phyloP scores from a whole-genome alignment of 176 grass and related monocot species.

The Pontederia paniculata region DNA sequence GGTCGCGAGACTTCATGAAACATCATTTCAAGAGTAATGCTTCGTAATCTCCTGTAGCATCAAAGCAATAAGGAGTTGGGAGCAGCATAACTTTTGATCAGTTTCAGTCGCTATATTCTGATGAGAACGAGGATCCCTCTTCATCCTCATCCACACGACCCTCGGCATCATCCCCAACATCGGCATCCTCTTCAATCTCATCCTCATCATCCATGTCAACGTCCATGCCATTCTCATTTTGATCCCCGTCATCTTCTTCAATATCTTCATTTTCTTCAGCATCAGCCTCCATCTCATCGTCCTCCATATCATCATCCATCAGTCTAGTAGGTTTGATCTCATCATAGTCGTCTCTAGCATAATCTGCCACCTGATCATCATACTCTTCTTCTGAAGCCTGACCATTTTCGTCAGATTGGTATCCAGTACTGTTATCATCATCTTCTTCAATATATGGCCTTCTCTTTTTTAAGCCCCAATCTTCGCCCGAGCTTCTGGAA shows the following conservation, averaged over 20 bases:
- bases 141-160: slow-evolving; percentile 38
- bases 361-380: slow-evolving; percentile 34
- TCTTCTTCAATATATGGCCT: slow-evolving; percentile 42
- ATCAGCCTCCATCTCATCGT: slow-evolving; percentile 37
- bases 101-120: slow-evolving; percentile 56
- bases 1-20: too few relatives aligned
- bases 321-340: slow-evolving; percentile 21
- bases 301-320: slow-evolving; percentile 33
- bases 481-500: slow-evolving; percentile 71
- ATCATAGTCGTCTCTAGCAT: slow-evolving; percentile 29
- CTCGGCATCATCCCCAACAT: slow-evolving; percentile 40
- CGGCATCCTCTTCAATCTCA: slow-evolving; percentile 26
- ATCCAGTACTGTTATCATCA: slow-evolving; percentile 29
- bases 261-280: slow-evolving; percentile 22
- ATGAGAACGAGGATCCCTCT: slow-evolving; percentile 27
- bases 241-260: slow-evolving; percentile 40
- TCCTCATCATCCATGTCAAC: slow-evolving; percentile 43
- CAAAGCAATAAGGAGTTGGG: too few relatives aligned
- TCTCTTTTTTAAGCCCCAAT: slow-evolving; percentile 57
- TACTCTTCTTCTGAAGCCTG: slow-evolving; percentile 54
- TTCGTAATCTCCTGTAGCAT: too few relatives aligned
- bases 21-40: too few relatives aligned
- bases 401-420: slow-evolving; percentile 34
- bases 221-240: slow-evolving; percentile 13
- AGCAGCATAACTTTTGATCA: too few relatives aligned